Conservation (phyloP, 1,139 yeast species). For the Wickerhamomyces sp. region DNA sequence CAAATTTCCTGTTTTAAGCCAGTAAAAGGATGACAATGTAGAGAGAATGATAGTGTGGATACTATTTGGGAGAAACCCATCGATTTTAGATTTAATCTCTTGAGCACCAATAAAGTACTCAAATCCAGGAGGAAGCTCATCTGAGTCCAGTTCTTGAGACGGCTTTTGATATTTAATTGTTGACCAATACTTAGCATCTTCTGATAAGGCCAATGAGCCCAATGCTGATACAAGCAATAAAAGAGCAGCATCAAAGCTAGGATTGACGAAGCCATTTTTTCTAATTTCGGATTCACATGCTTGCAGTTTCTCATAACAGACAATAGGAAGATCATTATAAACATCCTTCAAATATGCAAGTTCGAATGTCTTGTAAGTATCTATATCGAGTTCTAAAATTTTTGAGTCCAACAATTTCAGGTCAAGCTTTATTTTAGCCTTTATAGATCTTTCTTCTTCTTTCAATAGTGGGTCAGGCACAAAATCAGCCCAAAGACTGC, state of each 20-base stretch:
- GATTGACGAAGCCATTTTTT: neutral
- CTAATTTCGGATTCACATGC: neutral
- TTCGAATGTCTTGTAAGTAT: neutral
- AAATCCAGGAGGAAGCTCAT: slow-evolving; percentile 6
- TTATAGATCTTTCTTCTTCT: neutral
- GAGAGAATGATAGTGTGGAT: neutral
- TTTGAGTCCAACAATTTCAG: neutral
- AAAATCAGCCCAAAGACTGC: neutral
- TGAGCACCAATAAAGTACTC: neutral
- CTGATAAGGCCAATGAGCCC: neutral
- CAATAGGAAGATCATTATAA: neutral
- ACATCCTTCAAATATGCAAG: neutral
- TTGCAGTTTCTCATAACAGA: slow-evolving; percentile 2
- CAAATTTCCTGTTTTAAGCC: slow-evolving; percentile 4
- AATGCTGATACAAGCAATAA: neutral
- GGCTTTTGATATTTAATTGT: neutral
- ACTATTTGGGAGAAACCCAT: neutral
- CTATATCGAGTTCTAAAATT: neutral
- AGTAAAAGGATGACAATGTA: slow-evolving; percentile 1
- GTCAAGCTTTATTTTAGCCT: neutral
- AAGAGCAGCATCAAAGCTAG: neutral
- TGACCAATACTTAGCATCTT: neutral
- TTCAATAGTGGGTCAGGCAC: neutral
- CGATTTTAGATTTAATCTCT: neutral
- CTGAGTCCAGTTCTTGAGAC: neutral